A percentile compares a stretch with the other conserved stretches of the same genome.
Conservation (phyloP, 2,329 filamentous ascomycete species). For the Knufia fluminis region DNA sequence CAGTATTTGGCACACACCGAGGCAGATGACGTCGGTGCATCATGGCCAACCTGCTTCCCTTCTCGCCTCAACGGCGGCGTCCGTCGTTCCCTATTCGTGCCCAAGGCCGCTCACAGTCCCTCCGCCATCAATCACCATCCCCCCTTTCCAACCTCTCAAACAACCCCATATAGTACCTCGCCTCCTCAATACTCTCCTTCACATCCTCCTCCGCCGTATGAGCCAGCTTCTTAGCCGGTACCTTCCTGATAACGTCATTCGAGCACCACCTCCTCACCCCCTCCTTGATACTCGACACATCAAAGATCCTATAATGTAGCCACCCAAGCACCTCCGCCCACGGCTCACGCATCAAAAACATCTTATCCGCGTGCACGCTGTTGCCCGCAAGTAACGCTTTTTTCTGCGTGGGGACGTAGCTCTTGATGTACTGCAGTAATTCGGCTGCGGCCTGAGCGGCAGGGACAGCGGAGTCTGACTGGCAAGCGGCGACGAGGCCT, state of each 20-base stretch:
- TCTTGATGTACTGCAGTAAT: slow-evolving; percentile 69
- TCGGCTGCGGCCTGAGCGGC: slow-evolving; percentile 55
- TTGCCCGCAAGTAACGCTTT: slow-evolving; percentile 78
- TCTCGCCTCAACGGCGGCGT: too few relatives aligned
- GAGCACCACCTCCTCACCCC: slow-evolving; percentile 72
- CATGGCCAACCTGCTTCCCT: too few relatives aligned
- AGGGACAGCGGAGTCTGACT: slow-evolving; percentile 47
- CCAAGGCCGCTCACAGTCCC: neutral
- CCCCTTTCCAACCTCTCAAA: slow-evolving; percentile 40
- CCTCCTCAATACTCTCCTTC: slow-evolving; percentile 88
- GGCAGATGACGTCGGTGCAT: too few relatives aligned
- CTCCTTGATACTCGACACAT: slow-evolving; percentile 90
- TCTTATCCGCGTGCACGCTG: slow-evolving; percentile 80
- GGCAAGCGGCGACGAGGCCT: slow-evolving; percentile 53
- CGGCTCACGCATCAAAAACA: slow-evolving; percentile 66
- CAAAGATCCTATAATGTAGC: slow-evolving; percentile 81
- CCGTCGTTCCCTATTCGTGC: too few relatives aligned
- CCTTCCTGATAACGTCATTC: slow-evolving; percentile 48
- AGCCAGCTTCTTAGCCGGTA: slow-evolving; percentile 62
- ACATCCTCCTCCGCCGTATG: slow-evolving; percentile 88
- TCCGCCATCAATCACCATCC: neutral
- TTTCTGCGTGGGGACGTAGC: slow-evolving; percentile 56
- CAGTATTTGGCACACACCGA: too few relatives aligned
- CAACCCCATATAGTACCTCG: slow-evolving; percentile 68
- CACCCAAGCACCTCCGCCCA: slow-evolving; percentile 66